phyloP scores from a whole-genome alignment of 495 filamentous ascomycete genomes.

The Cercophora samala region DNA sequence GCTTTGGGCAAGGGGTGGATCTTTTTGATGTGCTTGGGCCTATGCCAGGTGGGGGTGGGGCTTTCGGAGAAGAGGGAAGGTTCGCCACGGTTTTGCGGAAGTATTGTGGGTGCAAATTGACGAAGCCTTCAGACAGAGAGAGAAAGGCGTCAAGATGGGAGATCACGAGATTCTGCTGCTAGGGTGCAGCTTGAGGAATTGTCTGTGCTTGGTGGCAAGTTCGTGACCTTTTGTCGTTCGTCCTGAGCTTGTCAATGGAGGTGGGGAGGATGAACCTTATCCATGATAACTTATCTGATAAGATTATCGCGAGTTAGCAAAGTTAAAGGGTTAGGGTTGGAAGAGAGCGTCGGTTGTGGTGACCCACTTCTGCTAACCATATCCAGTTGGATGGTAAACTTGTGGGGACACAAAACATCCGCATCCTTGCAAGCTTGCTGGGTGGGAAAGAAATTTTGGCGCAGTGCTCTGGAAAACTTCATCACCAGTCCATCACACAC shows the following conservation, averaged over 20 bases:
- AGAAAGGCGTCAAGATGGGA: too few relatives aligned
- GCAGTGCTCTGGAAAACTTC: background rate
- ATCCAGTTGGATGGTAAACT: background rate
- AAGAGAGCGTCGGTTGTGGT: background rate
- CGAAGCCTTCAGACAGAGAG: background rate
- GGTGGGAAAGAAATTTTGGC: background rate
- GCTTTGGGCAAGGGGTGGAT: too few relatives aligned
- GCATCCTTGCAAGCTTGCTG: background rate
- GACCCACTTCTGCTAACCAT: background rate
- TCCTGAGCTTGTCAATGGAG: background rate
- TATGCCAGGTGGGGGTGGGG: background rate
- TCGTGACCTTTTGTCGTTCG: background rate
- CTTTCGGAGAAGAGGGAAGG: background rate
- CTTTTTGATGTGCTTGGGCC: too few relatives aligned
- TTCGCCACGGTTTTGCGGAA: background rate
- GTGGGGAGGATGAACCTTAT: background rate
- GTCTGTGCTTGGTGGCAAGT: background rate
- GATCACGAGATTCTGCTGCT: background rate
- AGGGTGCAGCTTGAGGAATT: background rate
- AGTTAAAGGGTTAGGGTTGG: constrained; percentile 1
- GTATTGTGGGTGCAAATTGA: background rate
- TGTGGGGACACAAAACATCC: background rate
- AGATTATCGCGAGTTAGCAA: background rate
- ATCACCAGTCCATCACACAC: background rate
- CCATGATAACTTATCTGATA: background rate